A percentile compares a stretch with the other conserved stretches of the same genome.
Conservation (phyloP, 805 yeast genomes). For the Sugiyamaella valdiviana region DNA sequence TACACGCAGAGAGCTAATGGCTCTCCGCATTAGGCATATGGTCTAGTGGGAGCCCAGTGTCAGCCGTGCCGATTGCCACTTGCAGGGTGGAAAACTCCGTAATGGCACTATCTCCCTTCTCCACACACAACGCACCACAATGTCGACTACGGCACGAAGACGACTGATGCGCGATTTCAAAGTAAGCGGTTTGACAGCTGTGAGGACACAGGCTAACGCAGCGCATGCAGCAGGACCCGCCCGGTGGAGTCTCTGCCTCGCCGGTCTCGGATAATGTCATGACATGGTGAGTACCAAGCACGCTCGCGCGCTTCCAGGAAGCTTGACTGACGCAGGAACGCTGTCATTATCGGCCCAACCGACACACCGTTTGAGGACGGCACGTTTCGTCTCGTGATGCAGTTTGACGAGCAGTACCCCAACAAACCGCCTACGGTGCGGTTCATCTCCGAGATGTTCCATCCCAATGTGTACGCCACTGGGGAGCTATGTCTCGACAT, state of each 20-base stretch:
- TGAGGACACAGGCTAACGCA: conserved; percentile 19
- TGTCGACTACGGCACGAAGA: conserved; percentile 99
- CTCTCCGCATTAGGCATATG: too few relatives aligned
- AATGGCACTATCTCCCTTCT: too few relatives aligned
- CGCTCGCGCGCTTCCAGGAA: neutral
- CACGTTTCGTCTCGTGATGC: conserved; percentile 77
- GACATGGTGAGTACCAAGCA: conserved; percentile 53
- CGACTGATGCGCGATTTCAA: conserved; percentile 98
- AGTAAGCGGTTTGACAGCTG: conserved; percentile 37
- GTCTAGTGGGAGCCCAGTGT: too few relatives aligned
- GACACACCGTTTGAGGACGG: conserved; percentile 99
- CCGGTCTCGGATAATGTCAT: conserved; percentile 96
- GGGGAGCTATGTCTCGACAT: conserved; percentile 96
- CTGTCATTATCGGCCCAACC: conserved; percentile 94
- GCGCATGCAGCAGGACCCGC: conserved; percentile 97
- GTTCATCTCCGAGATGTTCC: conserved; percentile 91
- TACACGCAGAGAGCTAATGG: too few relatives aligned
- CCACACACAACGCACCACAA: conserved; percentile 27
- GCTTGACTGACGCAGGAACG: conserved; percentile 47
- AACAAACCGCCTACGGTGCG: conserved; percentile 93
- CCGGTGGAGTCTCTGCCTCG: conserved; percentile 96
- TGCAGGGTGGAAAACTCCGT: neutral
- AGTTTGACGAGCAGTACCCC: conserved; percentile 95
- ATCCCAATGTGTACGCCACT: conserved; percentile 92
- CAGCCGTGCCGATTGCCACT: too few relatives aligned